Evolutionary conservation across 2,329 filamentous ascomycete genomes (phyloP).

Genomic region (Neonectria ditissima): DNA sequence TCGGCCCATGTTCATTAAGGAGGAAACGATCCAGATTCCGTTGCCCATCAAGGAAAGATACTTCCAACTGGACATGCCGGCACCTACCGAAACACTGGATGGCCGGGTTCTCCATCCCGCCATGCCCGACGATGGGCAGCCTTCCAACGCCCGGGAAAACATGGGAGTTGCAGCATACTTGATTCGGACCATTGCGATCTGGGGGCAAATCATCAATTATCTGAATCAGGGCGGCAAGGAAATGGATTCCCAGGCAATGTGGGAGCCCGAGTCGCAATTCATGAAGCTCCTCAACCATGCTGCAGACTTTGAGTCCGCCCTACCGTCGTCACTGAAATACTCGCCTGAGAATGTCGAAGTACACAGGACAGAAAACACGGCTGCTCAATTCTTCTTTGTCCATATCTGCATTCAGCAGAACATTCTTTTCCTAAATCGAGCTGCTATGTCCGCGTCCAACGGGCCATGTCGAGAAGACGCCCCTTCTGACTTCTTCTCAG

Average conservation of each 20-base stretch:
- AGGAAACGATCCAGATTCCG: slow-evolving; percentile 89
- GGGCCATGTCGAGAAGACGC: slow-evolving; percentile 75
- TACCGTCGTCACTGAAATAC: slow-evolving; percentile 81
- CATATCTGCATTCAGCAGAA: slow-evolving; percentile 93
- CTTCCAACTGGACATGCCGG: slow-evolving; percentile 92
- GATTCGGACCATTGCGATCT: slow-evolving; percentile 85
- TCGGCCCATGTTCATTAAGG: slow-evolving; percentile 88
- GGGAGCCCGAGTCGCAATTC: slow-evolving; percentile 85
- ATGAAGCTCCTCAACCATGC: slow-evolving; percentile 76
- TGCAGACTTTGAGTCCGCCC: slow-evolving; percentile 73
- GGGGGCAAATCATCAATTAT: slow-evolving; percentile 91
- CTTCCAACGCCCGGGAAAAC: slow-evolving; percentile 78
- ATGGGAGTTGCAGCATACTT: slow-evolving; percentile 96
- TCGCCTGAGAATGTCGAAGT: slow-evolving; percentile 84
- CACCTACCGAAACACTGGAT: slow-evolving; percentile 84
- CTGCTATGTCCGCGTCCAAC: slow-evolving; percentile 79
- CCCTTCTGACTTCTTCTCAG: slow-evolving; percentile 81
- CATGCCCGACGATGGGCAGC: slow-evolving; percentile 71
- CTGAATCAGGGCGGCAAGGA: slow-evolving; percentile 91
- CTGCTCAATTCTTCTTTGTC: slow-evolving; percentile 91
- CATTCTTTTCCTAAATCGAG: slow-evolving; percentile 88
- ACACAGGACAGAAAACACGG: slow-evolving; percentile 85
- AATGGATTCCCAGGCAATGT: slow-evolving; percentile 80
- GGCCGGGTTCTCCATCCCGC: slow-evolving; percentile 75
- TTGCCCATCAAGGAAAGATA: slow-evolving; percentile 90